Evolutionary conservation across 495 filamentous ascomycete genomes (phyloP).

Genomic region (Coniosporium apollinis): DNA sequence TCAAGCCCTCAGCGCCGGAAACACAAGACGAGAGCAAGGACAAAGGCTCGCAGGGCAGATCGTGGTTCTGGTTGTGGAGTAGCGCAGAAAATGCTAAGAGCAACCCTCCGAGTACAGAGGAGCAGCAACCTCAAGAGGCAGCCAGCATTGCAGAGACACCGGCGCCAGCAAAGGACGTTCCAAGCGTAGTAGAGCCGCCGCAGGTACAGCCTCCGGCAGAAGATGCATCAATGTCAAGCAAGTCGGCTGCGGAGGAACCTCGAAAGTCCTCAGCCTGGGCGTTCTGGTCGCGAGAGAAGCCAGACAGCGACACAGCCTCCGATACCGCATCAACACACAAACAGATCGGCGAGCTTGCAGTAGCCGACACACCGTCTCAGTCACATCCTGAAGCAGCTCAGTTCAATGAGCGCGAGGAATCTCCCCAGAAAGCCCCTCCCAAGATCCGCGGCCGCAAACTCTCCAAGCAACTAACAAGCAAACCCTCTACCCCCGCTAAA

Average conservation of each 20-base stretch:
- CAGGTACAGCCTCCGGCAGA: not conserved
- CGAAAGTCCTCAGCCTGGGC: conserved; percentile 57
- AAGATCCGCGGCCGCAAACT: conserved; percentile 7
- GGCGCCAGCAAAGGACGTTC: not conserved
- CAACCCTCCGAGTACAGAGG: not conserved
- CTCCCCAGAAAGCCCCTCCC: conserved; percentile 21
- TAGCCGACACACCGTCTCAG: conserved; percentile 50
- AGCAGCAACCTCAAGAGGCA: no score
- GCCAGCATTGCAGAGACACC: no score
- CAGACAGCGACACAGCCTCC: conserved; percentile 25
- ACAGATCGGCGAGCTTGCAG: conserved; percentile 45
- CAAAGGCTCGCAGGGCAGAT: no score
- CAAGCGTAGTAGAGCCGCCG: conserved; percentile 1
- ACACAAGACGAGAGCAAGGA: no score
- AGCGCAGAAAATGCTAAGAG: conserved; percentile 19
- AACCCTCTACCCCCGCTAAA: conserved; percentile 1
- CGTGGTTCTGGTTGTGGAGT: conserved; percentile 26
- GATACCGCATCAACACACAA: conserved; percentile 30
- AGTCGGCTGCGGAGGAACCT: not conserved
- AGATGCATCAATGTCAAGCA: conserved; percentile 1
- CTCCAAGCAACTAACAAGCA: not conserved
- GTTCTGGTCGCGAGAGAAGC: conserved; percentile 60
- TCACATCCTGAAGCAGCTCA: conserved; percentile 43
- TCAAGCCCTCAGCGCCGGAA: no score
- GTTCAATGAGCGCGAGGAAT: conserved; percentile 29